Evolutionary conservation across 2,329 filamentous ascomycete genomes (phyloP).

Genomic region (Cercospora sp.): DNA sequence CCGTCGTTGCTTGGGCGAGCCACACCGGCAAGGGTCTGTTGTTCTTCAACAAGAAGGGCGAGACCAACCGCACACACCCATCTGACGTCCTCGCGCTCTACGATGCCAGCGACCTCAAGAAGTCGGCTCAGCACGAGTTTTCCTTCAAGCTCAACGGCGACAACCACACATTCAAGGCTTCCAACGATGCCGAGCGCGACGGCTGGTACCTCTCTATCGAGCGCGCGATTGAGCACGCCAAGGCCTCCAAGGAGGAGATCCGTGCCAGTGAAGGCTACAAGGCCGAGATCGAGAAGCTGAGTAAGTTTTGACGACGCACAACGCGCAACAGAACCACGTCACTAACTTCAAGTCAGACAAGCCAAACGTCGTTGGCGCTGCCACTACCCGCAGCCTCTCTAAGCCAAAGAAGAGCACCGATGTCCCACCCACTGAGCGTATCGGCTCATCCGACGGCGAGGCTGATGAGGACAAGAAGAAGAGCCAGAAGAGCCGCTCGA

Average conservation of each 20-base stretch:
- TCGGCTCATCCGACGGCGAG: constrained; percentile 48
- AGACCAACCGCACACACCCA: constrained; percentile 73
- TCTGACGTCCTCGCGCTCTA: constrained; percentile 67
- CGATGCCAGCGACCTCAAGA: constrained; percentile 69
- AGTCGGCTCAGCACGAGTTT: constrained; percentile 79
- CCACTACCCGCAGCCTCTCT: constrained; percentile 39
- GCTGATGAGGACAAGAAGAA: constrained; percentile 44
- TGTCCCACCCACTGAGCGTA: constrained; percentile 41
- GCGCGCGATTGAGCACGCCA: constrained; percentile 79
- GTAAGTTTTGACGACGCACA: constrained; percentile 45
- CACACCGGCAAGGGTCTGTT: constrained; percentile 94
- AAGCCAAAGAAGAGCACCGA: constrained; percentile 52
- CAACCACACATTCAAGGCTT: constrained; percentile 92
- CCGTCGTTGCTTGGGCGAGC: constrained; percentile 82
- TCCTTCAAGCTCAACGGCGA: constrained; percentile 79
- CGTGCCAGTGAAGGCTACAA: constrained; percentile 85
- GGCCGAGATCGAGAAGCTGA: constrained; percentile 71
- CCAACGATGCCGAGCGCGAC: constrained; percentile 73
- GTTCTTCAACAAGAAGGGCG: constrained; percentile 81
- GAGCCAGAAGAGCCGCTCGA: constrained; percentile 61
- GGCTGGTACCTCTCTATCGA: constrained; percentile 88
- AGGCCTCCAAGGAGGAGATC: constrained; percentile 72
- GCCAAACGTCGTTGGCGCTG: constrained; percentile 37
- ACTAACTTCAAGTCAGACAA: constrained; percentile 31
- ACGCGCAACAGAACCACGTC: constrained; percentile 35